Evolutionary conservation across 2,329 filamentous ascomycete species (phyloP).

Genomic region (Colletotrichum abscissum): DNA sequence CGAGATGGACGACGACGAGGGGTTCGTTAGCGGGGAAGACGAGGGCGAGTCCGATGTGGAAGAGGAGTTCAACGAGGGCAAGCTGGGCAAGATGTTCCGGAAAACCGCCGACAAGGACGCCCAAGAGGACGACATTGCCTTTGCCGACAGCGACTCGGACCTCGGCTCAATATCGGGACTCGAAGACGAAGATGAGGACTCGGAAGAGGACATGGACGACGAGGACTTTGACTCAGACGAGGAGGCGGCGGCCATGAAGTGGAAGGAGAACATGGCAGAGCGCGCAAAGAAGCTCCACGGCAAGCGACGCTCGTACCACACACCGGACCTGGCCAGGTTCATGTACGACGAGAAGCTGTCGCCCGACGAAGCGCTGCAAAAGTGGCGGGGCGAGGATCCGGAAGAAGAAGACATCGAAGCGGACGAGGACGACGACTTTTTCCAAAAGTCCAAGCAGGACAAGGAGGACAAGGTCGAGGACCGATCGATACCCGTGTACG

Average conservation of each 20-base stretch:
- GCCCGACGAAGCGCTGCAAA: conserved; percentile 78
- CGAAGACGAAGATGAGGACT: conserved; percentile 57
- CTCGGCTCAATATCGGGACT: conserved; percentile 83
- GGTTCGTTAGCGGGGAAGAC: conserved; percentile 64
- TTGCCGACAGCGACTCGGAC: conserved; percentile 97
- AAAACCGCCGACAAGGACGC: conserved; percentile 62
- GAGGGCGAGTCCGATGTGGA: conserved; percentile 64
- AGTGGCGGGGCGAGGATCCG: conserved; percentile 79
- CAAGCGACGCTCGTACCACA: conserved; percentile 78
- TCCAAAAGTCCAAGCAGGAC: conserved; percentile 71
- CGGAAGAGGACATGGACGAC: conserved; percentile 55
- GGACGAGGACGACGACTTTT: conserved; percentile 71
- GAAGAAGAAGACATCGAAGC: conserved; percentile 67
- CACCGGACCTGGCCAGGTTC: conserved; percentile 84
- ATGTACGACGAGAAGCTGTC: conserved; percentile 88
- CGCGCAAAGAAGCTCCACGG: conserved; percentile 79
- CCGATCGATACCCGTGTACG: conserved; percentile 79
- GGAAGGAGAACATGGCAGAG: conserved; percentile 89
- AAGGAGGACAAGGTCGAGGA: conserved; percentile 83
- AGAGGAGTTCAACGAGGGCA: conserved; percentile 68
- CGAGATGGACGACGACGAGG: conserved; percentile 62
- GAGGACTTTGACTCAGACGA: conserved; percentile 71
- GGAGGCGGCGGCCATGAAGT: conserved; percentile 79
- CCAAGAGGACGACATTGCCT: conserved; percentile 80
- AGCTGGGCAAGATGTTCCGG: conserved; percentile 71